Evolutionary conservation across 352 stramenopile species (phyloP), one percentile per base, ranked within the genome.

Genomic region (Pythium aquatile): DNA sequence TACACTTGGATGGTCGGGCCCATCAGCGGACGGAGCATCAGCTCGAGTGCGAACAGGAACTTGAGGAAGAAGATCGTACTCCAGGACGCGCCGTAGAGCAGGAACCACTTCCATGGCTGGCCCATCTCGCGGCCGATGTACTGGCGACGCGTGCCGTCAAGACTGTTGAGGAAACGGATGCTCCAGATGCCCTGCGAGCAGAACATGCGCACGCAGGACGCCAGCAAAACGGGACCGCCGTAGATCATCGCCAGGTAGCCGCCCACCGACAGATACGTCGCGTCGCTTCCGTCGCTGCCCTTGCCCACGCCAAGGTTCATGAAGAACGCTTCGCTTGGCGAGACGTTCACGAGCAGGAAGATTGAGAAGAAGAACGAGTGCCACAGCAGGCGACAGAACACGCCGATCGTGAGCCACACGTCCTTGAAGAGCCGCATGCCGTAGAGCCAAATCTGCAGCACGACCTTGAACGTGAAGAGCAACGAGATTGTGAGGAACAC

Each of bases 11-110:
- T 78, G 9, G 77, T 85, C 16, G 86, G 83, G 2, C 76, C 84
- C 47, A 95, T 80, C 4, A 95, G 63, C n/a, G 84, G 85, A 32
- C 80, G 82, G 46, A 95, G 85, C 86, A 95, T 95, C 44, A 93
- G 78, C 57, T 93, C 81, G 37, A 92, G 52, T 10, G 77, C 82
- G 40, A 95, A 93, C 11, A 90, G 57, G 51, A 95, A 90, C 64
- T 95, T 95, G 66, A 81, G 75, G 17, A 78, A 67, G 33, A 90
- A 90, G 47, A 95, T 88, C 11, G 86, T 58, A 11, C 74, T 76
- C 86, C 86, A 95, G 24, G 84, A 91, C 14, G 85, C 46, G 8
- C 67, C 69, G 65, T 95, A 95, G 48, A 77, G 63, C 24, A 74
- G 64, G 60, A 90, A 93, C 9, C 79, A 61, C 24, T 66, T 67